Evolutionary conservation across 345 rosid species (phyloP).

Genomic region (Stellera chamaejasme): DNA sequence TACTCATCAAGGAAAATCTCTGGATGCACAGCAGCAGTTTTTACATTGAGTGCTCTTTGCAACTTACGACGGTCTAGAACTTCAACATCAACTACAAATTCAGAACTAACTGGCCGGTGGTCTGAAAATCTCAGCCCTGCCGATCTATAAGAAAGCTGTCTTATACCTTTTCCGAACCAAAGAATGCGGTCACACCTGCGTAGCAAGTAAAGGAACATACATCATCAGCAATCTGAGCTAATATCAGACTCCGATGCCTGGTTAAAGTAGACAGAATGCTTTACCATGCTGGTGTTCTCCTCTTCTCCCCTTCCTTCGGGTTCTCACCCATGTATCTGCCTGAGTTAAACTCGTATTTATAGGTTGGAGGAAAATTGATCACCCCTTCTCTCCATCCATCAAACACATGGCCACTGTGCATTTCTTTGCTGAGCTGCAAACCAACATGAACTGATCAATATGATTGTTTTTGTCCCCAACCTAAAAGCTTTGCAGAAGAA

Average conservation of each 20-base stretch:
- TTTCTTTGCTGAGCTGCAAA: slow-evolving; percentile 68
- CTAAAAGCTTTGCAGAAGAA: background rate
- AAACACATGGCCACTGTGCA: slow-evolving; percentile 66
- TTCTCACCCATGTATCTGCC: slow-evolving; percentile 81
- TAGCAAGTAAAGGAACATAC: background rate
- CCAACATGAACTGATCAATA: slow-evolving; percentile 11
- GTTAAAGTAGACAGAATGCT: background rate
- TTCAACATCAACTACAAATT: slow-evolving; percentile 66
- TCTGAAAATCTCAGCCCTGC: slow-evolving; percentile 67
- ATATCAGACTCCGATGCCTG: too few relatives aligned
- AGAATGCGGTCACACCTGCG: slow-evolving; percentile 96
- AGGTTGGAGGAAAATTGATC: slow-evolving; percentile 85
- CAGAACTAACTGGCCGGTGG: slow-evolving; percentile 93
- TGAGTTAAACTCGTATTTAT: slow-evolving; percentile 83
- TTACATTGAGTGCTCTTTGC: slow-evolving; percentile 65
- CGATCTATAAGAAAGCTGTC: slow-evolving; percentile 63
- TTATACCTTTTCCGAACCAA: slow-evolving; percentile 79
- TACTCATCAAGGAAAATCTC: slow-evolving; percentile 39
- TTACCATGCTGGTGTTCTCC: slow-evolving; percentile 98
- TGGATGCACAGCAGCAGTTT: slow-evolving; percentile 68
- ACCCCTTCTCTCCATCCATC: slow-evolving; percentile 91
- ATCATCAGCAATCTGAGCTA: background rate
- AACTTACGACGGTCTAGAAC: slow-evolving; percentile 75
- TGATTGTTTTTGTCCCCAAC: background rate
- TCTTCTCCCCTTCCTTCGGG: slow-evolving; percentile 79